Conservation (phyloP, 2,329 filamentous ascomycete species). For the Huntiella savannae region DNA sequence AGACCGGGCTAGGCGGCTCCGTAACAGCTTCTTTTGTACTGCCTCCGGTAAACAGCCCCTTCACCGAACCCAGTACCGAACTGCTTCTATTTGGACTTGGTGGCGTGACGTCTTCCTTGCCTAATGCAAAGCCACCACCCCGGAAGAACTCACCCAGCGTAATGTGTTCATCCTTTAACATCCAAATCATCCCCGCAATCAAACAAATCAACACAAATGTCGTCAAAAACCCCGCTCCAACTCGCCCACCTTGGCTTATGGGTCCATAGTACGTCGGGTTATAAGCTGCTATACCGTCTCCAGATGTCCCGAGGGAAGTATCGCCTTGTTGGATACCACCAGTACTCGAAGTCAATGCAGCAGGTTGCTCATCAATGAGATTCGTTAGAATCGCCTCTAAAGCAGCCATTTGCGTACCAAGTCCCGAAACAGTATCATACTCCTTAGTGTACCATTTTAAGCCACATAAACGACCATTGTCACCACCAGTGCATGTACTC, state of each 20-base stretch:
- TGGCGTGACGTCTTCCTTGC: background rate
- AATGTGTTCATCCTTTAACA: constrained; percentile 29
- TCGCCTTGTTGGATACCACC: constrained; percentile 39
- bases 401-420: constrained; percentile 54
- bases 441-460: constrained; percentile 35
- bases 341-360: constrained; percentile 27
- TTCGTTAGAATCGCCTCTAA: constrained; percentile 46
- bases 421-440: constrained; percentile 41
- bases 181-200: constrained; percentile 30
- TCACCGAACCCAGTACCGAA: no score
- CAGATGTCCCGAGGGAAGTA: constrained; percentile 27
- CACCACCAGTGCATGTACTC: constrained; percentile 36
- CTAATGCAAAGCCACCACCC: background rate
- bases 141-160: constrained; percentile 3
- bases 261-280: constrained; percentile 14
- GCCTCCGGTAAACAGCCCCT: no score
- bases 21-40: no score
- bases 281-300: constrained; percentile 6
- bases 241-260: constrained; percentile 40
- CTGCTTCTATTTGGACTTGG: no score
- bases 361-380: constrained; percentile 27
- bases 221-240: constrained; percentile 48
- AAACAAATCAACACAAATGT: constrained; percentile 34
- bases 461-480: constrained; percentile 38
- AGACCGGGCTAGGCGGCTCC: no score